Conservation (phyloP, 2,329 filamentous ascomycete species). For the Neofusicoccum sp. region DNA sequence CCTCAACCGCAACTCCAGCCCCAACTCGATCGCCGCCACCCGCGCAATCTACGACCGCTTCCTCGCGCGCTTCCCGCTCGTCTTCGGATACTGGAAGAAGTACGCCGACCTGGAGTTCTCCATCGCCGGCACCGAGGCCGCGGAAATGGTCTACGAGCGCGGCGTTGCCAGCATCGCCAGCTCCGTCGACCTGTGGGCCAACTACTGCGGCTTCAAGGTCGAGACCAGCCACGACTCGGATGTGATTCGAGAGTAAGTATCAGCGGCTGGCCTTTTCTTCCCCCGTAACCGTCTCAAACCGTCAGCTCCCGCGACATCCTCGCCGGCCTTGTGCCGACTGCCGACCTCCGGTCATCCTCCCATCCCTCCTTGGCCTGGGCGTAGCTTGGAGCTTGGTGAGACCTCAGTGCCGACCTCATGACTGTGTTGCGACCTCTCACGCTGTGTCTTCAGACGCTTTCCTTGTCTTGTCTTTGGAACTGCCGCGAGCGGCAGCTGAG, state of each 20-base stretch:
- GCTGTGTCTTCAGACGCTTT: constrained; percentile 43
- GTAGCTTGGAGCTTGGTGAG: constrained; percentile 24
- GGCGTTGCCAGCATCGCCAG: constrained; percentile 89
- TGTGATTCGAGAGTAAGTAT: constrained; percentile 99
- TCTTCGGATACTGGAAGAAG: constrained; percentile 99
- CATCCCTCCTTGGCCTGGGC: constrained; percentile 11
- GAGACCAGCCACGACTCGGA: constrained; percentile 94
- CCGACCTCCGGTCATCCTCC: constrained; percentile 33
- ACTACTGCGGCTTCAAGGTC: constrained; percentile 97
- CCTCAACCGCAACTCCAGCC: constrained; percentile 93
- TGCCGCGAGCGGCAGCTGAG: constrained; percentile 17
- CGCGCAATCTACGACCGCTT: constrained; percentile 90
- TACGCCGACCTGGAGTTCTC: constrained; percentile 98
- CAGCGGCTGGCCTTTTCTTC: constrained; percentile 25
- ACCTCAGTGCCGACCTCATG: constrained; percentile 24
- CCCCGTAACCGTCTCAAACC: constrained; percentile 12
- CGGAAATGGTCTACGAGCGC: constrained; percentile 97
- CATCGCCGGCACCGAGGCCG: constrained; percentile 92
- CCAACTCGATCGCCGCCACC: constrained; percentile 83
- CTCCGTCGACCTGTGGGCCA: constrained; percentile 94
- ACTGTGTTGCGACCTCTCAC: constrained; percentile 22
- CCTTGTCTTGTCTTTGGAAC: constrained; percentile 35
- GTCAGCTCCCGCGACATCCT: constrained; percentile 17
- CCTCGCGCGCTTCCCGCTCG: constrained; percentile 87
- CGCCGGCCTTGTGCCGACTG: constrained; percentile 7